Percentiles rank a stretch among this genome's conserved stretches.
phyloP scores from a whole-genome alignment of 371 early-diverging fungal genomes.

The Blastocladiella emersonii region DNA sequence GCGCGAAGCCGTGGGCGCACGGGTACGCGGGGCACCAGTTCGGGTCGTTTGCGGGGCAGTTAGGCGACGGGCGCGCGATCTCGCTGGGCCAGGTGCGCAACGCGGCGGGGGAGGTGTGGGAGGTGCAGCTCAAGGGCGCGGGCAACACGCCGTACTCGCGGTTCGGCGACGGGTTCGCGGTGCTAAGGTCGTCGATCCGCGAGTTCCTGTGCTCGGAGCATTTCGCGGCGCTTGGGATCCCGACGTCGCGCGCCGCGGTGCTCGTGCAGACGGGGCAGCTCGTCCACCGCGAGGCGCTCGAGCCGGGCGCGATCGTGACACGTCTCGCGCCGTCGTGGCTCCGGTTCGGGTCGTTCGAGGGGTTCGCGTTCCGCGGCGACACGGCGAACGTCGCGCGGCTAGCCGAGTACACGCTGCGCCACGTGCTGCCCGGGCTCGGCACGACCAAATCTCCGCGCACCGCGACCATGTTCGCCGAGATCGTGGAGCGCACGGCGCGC shows the following conservation, averaged over 20 bases:
- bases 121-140: constrained; percentile 70
- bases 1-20: constrained; percentile 63
- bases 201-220: constrained; percentile 77
- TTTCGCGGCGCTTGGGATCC: neutral
- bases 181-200: constrained; percentile 61
- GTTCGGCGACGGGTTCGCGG: constrained; percentile 76
- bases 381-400: constrained; percentile 58
- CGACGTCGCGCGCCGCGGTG: constrained; percentile 57
- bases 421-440: constrained; percentile 12
- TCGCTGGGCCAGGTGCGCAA: constrained; percentile 45
- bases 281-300: constrained; percentile 55
- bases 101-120: constrained; percentile 38
- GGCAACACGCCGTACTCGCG: constrained; percentile 80
- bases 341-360: constrained; percentile 80
- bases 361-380: constrained; percentile 53
- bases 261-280: constrained; percentile 44
- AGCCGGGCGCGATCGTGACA: constrained; percentile 61
- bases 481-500: constrained; percentile 52
- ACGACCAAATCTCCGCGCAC: constrained; percentile 12
- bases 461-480: constrained; percentile 33
- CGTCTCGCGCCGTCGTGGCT: constrained; percentile 71
- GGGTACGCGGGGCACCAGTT: constrained; percentile 46
- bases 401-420: constrained; percentile 24
- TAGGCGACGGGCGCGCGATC: constrained; percentile 82
- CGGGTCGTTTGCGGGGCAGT: constrained; percentile 43